Percentiles rank a stretch among this genome's conserved stretches.
These are phyloP conservation scores for Xylaria curta DNA, from an alignment of 495 filamentous ascomycete species.

Conservation along the genomic window DNA sequence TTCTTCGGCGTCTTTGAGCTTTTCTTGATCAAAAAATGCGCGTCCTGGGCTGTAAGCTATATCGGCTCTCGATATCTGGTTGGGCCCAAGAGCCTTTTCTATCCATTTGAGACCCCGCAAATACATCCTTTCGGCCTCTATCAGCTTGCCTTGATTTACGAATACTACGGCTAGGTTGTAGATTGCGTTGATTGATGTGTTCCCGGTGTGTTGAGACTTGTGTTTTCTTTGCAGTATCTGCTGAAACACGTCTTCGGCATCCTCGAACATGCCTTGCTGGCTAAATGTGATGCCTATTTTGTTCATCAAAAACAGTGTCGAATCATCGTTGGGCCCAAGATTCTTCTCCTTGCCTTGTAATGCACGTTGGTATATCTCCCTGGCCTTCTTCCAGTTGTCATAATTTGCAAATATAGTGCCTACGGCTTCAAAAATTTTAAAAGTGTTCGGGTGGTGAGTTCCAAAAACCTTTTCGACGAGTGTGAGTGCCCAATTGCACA, in stretches of 20 bases:
- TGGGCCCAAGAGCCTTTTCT: background rate
- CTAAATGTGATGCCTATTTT: slow-evolving; percentile 30
- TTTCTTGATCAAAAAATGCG: background rate
- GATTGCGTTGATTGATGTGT: background rate
- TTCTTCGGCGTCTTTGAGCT: background rate
- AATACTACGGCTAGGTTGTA: background rate
- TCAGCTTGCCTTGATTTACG: background rate
- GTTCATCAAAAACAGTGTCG: background rate
- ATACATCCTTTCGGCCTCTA: background rate
- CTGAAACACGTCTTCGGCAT: slow-evolving; percentile 43
- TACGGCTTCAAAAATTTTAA: background rate
- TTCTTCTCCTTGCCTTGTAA: background rate
- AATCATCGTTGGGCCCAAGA: background rate
- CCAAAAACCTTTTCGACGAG: background rate
- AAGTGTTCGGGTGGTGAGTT: background rate
- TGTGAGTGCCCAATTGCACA: background rate
- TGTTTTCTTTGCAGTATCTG: slow-evolving; percentile 46
- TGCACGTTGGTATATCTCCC: background rate
- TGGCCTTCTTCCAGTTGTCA: background rate
- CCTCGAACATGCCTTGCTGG: slow-evolving; percentile 33
- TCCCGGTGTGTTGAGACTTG: slow-evolving; percentile 28
- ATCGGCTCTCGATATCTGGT: background rate
- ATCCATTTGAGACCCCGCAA: background rate
- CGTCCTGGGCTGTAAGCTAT: background rate
- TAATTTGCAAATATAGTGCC: background rate